Evolutionary conservation across 2,329 filamentous ascomycete genomes (phyloP), one percentile per base, ranked within the genome.

Genomic region (Tolypocladium pustulatum): DNA sequence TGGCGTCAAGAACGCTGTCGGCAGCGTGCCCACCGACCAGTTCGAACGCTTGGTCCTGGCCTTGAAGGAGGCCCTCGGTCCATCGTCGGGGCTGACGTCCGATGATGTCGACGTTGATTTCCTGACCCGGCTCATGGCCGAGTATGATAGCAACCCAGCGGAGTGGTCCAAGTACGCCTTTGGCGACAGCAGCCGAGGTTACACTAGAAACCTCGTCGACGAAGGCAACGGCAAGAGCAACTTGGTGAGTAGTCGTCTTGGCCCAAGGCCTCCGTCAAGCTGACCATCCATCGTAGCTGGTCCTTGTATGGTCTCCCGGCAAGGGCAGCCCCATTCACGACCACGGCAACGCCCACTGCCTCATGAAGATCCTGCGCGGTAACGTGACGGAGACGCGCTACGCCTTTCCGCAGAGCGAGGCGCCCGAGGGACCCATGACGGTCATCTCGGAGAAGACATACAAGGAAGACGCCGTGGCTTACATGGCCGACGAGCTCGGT

Each of bases 401-500:
- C 72, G 81, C 81, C 56, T 91, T 89, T 75, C 91, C 91, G 0
- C 69, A 77, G 55, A 70, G 71, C 27, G 62, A 66, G 37, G 71
- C 73, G 55, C 73, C 78, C 55, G 75, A 80, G 55, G 76, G 77
- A 7, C 84, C 86, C 3, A 85, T 89, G 72, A 69, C 77, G 60
- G 72, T 89, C 59, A 87, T 85, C 63, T 86, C 83, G 52, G 82
- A 90, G 67, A 89, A 82, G 43, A 81, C 79, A 49, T 89, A 91
- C 67, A 75, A 78, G 55, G 79, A 87, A 68, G 87, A 93, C 63
- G 78, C 88, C 62, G 90, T 96, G 43, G 87, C 90, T 10, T 96
- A 96, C 73, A 96, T 97, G 87, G 89, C 90, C 43, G 92, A 96
- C 71, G 84, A 91, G 75, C 84, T 96, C 34, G 92, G 92, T 25